Base-by-base conservation (phyloP, 208 protist species). In the Trypanosoma lewisi region DNA sequence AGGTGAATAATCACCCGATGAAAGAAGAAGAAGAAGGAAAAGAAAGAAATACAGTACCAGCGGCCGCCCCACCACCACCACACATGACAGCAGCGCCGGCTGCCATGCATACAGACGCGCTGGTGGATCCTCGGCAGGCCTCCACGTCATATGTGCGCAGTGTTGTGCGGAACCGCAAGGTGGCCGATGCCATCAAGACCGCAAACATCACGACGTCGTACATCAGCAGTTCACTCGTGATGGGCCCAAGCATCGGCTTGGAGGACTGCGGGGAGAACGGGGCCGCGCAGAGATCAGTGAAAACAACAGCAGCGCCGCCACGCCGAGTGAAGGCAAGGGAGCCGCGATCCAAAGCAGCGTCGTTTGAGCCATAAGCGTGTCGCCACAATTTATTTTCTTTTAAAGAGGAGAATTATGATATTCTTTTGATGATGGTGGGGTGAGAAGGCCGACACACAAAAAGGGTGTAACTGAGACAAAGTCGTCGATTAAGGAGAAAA, bases 171-270 rank as follows among this genome's bases (percentile, higher is more conserved):
- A 69, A 88, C 50, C 80, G 78, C 5, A 55, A 76, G 2, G 79
- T 83, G 12, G 88, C 82, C 14, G 39, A 78, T 21, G 81, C 76
- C 17, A 83, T 95, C 30, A 71, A 88, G 69, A 81, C 82, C 42
- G 67, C 85, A 7, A 95, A 95, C 52, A 69, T 90, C 39, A 81
- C 77, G 23, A 95, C 89, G 1, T 83, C 63, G 14, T 95, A 80
- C 53, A 66, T 95, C 12, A 93, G 83, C 52, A 70, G 63, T 23
- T 63, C 44, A 11, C 60, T 95, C 1, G 71, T 95, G 47, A 60
- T 68, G 30, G 77, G 80, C 9, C 75, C 77, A 31, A 78, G 54
- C 50, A 67, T 70, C 27, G 61, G 64, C n/a, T 1, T 51, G 11
- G 65, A 71, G 7, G 62, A 78, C 17, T 45, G 31, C 17, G 57